A percentile compares a stretch with the other conserved stretches of the same genome.
Conservation (phyloP, 345 rosid genomes). For the Barbarea vulgaris region DNA sequence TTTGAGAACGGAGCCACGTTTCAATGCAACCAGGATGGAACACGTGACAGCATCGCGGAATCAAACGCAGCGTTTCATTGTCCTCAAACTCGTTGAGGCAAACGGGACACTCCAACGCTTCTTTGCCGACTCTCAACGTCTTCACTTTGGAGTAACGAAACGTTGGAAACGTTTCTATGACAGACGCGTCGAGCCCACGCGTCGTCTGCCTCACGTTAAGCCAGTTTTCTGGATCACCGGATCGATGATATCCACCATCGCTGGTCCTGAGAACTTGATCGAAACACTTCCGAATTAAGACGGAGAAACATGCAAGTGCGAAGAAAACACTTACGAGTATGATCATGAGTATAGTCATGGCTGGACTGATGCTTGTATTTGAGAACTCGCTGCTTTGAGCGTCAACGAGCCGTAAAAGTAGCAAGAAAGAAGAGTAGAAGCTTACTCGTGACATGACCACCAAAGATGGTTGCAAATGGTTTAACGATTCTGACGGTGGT, state of each 20-base stretch:
- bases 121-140: constrained; percentile 60
- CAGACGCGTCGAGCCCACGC: constrained; percentile 57
- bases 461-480: background rate
- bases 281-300: constrained; percentile 58
- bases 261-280: constrained; percentile 16
- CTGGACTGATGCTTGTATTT: constrained; percentile 42
- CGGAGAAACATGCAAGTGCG: constrained; percentile 62
- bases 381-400: constrained; percentile 35
- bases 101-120: constrained; percentile 76
- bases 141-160: constrained; percentile 75
- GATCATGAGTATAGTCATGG: constrained; percentile 56
- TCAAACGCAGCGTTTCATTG: constrained; percentile 72
- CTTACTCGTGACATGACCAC: constrained; percentile 19
- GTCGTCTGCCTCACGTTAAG: constrained; percentile 38
- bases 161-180: constrained; percentile 68
- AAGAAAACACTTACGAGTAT: constrained; percentile 59
- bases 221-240: constrained; percentile 35
- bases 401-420: constrained; percentile 16
- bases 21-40: constrained; percentile 80
- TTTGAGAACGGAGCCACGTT: constrained; percentile 66
- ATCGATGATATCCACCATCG: background rate
- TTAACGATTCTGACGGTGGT: background rate
- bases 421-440: constrained; percentile 29
- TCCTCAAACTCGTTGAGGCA: constrained; percentile 84
- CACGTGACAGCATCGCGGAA: constrained; percentile 85